phyloP scores from a whole-genome alignment of 2,329 filamentous ascomycete species.

The Fulvia fulva region DNA sequence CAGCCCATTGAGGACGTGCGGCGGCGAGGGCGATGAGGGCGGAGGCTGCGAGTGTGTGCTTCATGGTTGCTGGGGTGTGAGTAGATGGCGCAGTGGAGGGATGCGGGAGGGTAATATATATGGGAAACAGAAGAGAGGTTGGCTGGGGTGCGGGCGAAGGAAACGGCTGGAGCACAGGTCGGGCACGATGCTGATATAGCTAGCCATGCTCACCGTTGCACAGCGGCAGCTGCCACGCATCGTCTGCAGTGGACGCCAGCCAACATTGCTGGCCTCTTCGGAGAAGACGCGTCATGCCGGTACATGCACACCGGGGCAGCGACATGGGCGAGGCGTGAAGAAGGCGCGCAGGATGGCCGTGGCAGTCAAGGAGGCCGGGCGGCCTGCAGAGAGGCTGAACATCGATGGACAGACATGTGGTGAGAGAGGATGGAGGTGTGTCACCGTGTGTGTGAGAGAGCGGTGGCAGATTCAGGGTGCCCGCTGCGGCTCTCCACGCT shows the following conservation, averaged over 20 bases:
- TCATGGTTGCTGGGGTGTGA: conserved; percentile 9
- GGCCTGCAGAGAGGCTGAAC: neutral
- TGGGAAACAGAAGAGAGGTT: neutral
- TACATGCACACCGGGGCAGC: neutral
- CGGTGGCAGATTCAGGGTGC: too few relatives aligned
- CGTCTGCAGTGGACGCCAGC: neutral
- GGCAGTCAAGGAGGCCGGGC: neutral
- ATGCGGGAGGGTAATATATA: neutral
- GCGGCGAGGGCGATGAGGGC: conserved; percentile 16
- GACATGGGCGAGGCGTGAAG: neutral
- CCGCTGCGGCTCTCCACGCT: neutral
- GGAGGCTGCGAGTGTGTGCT: conserved; percentile 10
- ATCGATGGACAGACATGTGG: too few relatives aligned
- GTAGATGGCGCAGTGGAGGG: neutral
- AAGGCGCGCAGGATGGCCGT: conserved; percentile 2
- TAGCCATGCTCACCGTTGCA: neutral
- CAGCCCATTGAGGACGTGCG: conserved; percentile 13
- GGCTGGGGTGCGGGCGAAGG: neutral
- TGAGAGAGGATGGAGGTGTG: neutral
- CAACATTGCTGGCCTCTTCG: too few relatives aligned
- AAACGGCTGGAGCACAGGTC: neutral
- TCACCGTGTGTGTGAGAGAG: neutral
- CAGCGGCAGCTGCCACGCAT: neutral
- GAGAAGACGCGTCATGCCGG: conserved; percentile 25
- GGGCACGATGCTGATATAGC: neutral